Conservation (phyloP, 2,329 filamentous ascomycete genomes). For the Pseudogymnoascus sp. region DNA sequence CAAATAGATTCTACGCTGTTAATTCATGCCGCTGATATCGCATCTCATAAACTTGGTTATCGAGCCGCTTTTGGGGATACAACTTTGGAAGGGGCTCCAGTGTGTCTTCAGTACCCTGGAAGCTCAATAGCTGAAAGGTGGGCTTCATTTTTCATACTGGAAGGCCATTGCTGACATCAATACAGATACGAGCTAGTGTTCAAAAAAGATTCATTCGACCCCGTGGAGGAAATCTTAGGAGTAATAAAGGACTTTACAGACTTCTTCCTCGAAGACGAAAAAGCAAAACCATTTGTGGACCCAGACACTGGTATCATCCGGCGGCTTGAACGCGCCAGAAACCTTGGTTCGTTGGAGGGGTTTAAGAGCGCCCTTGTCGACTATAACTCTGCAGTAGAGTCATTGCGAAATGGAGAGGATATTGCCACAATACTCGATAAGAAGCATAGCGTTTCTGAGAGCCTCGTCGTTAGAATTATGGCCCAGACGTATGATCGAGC, state of each 20-base stretch:
- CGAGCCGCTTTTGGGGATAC: slow-evolving; percentile 40
- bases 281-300: slow-evolving; percentile 61
- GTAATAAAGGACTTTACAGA: slow-evolving; percentile 63
- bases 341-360: slow-evolving; percentile 53
- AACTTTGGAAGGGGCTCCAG: slow-evolving; percentile 41
- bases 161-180: slow-evolving; percentile 7
- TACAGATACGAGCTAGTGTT: slow-evolving; percentile 64
- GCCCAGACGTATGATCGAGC: slow-evolving; percentile 86
- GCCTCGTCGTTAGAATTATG: slow-evolving; percentile 71
- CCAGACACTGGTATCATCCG: slow-evolving; percentile 67
- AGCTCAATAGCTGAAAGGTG: slow-evolving; percentile 60
- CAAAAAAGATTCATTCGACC: slow-evolving; percentile 72
- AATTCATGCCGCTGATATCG: slow-evolving; percentile 52
- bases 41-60: slow-evolving; percentile 43
- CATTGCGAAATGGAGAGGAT: slow-evolving; percentile 59
- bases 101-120: slow-evolving; percentile 81
- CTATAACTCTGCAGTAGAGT: slow-evolving; percentile 66
- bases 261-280: slow-evolving; percentile 67
- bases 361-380: slow-evolving; percentile 66
- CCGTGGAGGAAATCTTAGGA: slow-evolving; percentile 63
- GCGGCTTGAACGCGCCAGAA: slow-evolving; percentile 62
- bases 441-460: slow-evolving; percentile 60
- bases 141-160: slow-evolving; percentile 2
- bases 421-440: slow-evolving; percentile 64
- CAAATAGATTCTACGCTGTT: slow-evolving; percentile 19